Base-by-base conservation (phyloP, 2,329 filamentous ascomycete species). In the Xenosphaeropsis pyriputrescens region DNA sequence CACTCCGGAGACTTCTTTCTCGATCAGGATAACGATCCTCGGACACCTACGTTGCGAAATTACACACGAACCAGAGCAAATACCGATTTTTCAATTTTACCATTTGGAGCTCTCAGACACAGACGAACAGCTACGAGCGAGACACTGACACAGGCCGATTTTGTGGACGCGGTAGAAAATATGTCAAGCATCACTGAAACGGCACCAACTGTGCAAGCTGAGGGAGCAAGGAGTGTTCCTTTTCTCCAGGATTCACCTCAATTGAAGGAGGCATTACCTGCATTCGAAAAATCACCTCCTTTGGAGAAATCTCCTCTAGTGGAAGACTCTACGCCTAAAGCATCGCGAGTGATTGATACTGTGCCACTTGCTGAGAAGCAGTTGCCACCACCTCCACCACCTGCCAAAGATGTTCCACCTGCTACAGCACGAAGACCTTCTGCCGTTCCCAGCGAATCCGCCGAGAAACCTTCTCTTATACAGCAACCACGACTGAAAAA, bases 401-500 rank as follows among this genome's bases (percentile, higher is more conserved):
- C 58, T 11, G 45, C 47, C n/a, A 19, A 16, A 15, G 35, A 36
- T n/a, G 35, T 16, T 42, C 37, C 46, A 30, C 40, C 39, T 16
- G 35, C 33, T 7, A 15, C 34, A 11, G 30, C 39, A 16, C 12
- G 17, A 8, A 16, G 16, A 16, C 43, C 45, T 18, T 37, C 14
- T 35, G 33, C 16, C 6, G 18, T 22, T 14, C 16, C 33, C 12
- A 19, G n/a, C 18, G 31, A 18, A 32, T 5, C 40, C 19, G 36
- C 43, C 26, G 46, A 50, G 5, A 31, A 32, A 18, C 34, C 43
- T 9, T 30, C 41, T 2, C 31, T 40, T 7, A 45, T 47, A 5
- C 50, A 52, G 37, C 70, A 70, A 5, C 72, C 72, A n/a, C 62
- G 72, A 11, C 45, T 72, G 6, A 83, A 71, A 59, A 86, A 82